Percentiles rank a stretch among this genome's conserved stretches.
These are phyloP conservation scores for Massospora cicadina DNA, from an alignment of 371 early-diverging fungal species.

Conservation along the genomic window DNA sequence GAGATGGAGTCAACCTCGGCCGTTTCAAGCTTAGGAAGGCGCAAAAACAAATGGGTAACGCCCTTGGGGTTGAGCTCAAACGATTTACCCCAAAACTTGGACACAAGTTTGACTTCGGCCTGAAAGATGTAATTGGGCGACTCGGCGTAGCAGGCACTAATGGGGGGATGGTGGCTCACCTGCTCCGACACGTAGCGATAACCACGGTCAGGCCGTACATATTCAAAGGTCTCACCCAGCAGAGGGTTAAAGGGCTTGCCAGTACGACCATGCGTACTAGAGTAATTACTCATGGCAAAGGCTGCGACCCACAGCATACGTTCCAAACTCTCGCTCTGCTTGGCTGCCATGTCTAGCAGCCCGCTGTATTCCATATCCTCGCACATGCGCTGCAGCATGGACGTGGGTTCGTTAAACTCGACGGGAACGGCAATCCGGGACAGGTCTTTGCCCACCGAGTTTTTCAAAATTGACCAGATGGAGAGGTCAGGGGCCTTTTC, in stretches of 20 bases:
- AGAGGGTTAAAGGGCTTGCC: constrained; percentile 81
- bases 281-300: constrained; percentile 68
- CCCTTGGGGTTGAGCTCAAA: constrained; percentile 60
- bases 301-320: constrained; percentile 60
- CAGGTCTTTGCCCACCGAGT: constrained; percentile 69
- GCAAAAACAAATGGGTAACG: constrained; percentile 51
- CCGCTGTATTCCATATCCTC: constrained; percentile 71
- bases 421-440: constrained; percentile 65
- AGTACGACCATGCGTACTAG: constrained; percentile 49
- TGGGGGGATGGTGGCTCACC: constrained; percentile 75
- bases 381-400: constrained; percentile 62
- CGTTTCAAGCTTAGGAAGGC: constrained; percentile 25
- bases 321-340: constrained; percentile 31
- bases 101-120: constrained; percentile 57
- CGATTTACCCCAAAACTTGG: constrained; percentile 65
- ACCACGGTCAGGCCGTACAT: constrained; percentile 51
- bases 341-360: constrained; percentile 47
- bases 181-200: constrained; percentile 68
- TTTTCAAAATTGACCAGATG: constrained; percentile 56
- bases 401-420: constrained; percentile 70
- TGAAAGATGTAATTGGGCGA: constrained; percentile 54
- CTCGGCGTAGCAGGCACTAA: constrained; percentile 68
- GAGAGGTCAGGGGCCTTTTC: constrained; percentile 26
- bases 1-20: constrained; percentile 16
- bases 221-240: constrained; percentile 74